Conservation (phyloP, 2,329 filamentous ascomycete species). For the Aspergillus puulaauensis region DNA sequence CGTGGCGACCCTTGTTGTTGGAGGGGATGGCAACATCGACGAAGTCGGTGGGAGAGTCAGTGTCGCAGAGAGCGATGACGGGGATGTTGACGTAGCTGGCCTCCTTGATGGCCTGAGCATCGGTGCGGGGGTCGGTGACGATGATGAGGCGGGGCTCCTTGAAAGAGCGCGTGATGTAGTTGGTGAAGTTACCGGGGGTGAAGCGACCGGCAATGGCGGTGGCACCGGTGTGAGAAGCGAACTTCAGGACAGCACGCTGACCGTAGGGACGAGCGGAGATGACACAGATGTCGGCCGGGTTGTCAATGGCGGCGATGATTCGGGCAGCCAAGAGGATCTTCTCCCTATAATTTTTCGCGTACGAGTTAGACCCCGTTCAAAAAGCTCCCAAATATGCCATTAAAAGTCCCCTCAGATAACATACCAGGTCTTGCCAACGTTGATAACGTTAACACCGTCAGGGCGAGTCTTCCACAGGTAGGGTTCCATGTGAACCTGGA, state of each 20-base stretch:
- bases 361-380: constrained; percentile 20
- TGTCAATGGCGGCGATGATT: constrained; percentile 98
- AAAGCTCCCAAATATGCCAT: not conserved
- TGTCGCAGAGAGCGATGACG: constrained; percentile 98
- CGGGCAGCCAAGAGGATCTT: constrained; percentile 99
- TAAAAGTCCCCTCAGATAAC: constrained; percentile 29
- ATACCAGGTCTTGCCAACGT: constrained; percentile 99
- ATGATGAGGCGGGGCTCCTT: constrained; percentile 99
- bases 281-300: constrained; percentile 98
- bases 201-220: constrained; percentile 98
- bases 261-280: constrained; percentile 99
- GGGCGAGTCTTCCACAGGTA: constrained; percentile 99
- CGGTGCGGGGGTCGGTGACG: constrained; percentile 98
- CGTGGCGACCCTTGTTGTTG: constrained; percentile 99
- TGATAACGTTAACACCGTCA: constrained; percentile 97
- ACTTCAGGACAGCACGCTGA: constrained; percentile 99
- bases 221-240: constrained; percentile 96
- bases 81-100: constrained; percentile 99
- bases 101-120: constrained; percentile 99
- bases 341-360: constrained; percentile 65
- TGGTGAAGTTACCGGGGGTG: constrained; percentile 99
- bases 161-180: constrained; percentile 99
- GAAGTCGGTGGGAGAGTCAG: constrained; percentile 98
- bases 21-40: constrained; percentile 99
- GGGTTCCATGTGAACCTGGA: constrained; percentile 99